These are phyloP conservation scores for Daldinia vernicosa DNA, from an alignment of 495 filamentous ascomycete species.

Conservation along the genomic window DNA sequence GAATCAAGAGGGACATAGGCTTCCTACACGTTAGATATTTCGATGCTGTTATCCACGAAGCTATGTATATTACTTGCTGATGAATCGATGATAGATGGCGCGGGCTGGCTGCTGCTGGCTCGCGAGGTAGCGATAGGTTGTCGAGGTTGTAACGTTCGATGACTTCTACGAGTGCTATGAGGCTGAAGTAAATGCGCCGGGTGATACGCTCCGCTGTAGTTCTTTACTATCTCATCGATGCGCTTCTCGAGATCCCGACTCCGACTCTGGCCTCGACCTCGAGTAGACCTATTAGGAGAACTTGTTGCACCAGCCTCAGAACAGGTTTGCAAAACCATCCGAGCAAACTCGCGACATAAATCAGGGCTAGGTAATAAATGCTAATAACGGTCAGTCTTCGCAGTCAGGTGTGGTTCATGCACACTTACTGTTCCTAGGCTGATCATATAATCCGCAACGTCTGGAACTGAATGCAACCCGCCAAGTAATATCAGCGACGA, in stretches of 20 bases:
- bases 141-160: not conserved
- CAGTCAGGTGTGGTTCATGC: not conserved
- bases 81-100: constrained; percentile 12
- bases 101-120: constrained; percentile 8
- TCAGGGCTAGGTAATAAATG: constrained; percentile 8
- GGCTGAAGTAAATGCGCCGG: constrained; percentile 15
- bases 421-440: constrained; percentile 21
- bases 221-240: constrained; percentile 8
- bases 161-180: not conserved
- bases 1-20: not conserved
- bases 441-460: constrained; percentile 18
- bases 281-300: not conserved
- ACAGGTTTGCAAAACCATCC: constrained; percentile 7
- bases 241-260: not conserved
- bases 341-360: constrained; percentile 9
- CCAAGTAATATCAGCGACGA: constrained; percentile 9
- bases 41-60: constrained; percentile 4
- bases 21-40: constrained; percentile 1
- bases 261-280: not conserved
- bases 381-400: not conserved
- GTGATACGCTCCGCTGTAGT: constrained; percentile 8
- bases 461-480: constrained; percentile 9
- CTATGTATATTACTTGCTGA: not conserved
- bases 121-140: not conserved
- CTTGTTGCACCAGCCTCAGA: not conserved